Evolutionary conservation across 2,329 filamentous ascomycete species (phyloP).

Genomic region (Dactylellina sp.): DNA sequence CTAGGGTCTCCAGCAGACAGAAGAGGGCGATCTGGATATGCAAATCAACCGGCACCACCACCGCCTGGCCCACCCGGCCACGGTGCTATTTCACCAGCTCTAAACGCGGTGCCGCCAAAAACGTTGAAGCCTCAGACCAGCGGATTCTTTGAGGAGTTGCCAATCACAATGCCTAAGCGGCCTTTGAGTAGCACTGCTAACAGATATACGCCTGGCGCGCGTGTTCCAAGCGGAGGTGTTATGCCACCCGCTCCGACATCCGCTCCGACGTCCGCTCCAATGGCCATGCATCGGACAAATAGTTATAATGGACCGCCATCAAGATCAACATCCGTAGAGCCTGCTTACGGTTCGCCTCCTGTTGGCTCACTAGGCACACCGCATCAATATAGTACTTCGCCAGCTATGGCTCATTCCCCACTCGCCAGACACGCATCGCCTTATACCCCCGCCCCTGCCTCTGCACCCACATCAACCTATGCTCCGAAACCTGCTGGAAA

Average conservation of each 20-base stretch:
- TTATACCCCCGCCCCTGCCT: constrained; percentile 14
- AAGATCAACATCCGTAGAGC: constrained; percentile 47
- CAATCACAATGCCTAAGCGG: constrained; percentile 31
- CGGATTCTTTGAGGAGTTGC: constrained; percentile 49
- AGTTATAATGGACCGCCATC: constrained; percentile 45
- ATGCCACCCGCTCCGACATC: constrained; percentile 2
- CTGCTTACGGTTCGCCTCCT: constrained; percentile 33
- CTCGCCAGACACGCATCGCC: constrained; percentile 25
- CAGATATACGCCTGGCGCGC: constrained; percentile 37
- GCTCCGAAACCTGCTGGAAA: constrained; percentile 38
- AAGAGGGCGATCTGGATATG: constrained; percentile 39
- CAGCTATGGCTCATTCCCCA: constrained; percentile 24
- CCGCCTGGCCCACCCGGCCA: constrained; percentile 11
- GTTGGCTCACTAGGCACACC: constrained; percentile 25
- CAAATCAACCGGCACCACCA: constrained; percentile 24
- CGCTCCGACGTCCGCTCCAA: constrained; percentile 28
- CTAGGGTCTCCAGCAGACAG: constrained; percentile 45
- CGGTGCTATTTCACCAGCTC: constrained; percentile 22
- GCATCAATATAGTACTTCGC: constrained; percentile 37
- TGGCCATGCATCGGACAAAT: constrained; percentile 19
- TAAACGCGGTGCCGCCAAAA: constrained; percentile 24
- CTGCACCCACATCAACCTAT: constrained; percentile 20
- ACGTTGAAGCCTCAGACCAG: constrained; percentile 22
- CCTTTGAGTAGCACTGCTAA: constrained; percentile 27
- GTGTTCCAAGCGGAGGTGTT: constrained; percentile 16